Percentiles rank a stretch among this genome's conserved stretches.
Evolutionary conservation across 345 rosid species (phyloP).

Genomic region (Eucalyptus decipiens): DNA sequence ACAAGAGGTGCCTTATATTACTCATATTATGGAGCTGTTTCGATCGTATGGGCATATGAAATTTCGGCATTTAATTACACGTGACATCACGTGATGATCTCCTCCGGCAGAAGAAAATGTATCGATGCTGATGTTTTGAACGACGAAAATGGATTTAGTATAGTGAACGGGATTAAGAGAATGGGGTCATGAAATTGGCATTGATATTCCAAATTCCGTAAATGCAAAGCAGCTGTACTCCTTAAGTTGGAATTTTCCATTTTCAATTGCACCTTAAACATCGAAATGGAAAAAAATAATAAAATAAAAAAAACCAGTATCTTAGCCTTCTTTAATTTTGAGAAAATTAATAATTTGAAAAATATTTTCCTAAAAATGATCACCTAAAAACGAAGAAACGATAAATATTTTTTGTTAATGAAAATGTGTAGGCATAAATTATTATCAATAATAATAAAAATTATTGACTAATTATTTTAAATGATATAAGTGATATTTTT

Average conservation of each 20-base stretch:
- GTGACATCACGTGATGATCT: background rate
- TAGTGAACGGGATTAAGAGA: background rate
- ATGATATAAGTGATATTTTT: background rate
- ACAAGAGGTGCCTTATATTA: background rate
- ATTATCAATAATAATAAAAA: background rate
- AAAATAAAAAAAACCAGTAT: background rate
- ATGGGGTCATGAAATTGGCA: background rate
- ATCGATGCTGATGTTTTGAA: background rate
- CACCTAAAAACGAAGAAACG: background rate
- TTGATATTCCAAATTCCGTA: background rate
- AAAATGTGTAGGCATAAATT: background rate
- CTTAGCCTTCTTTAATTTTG: background rate
- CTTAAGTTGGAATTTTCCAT: background rate
- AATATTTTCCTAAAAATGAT: background rate
- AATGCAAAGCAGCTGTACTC: background rate
- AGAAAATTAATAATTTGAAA: background rate
- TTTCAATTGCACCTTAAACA: background rate
- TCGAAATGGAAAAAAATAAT: background rate
- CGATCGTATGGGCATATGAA: background rate
- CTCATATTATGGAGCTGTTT: background rate
- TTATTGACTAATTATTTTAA: background rate
- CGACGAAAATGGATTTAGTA: background rate
- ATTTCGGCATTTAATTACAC: background rate
- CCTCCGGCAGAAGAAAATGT: background rate
- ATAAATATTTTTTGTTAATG: background rate